Evolutionary conservation across 495 filamentous ascomycete species (phyloP), one percentile per base, ranked within the genome.

Genomic region (Symbiotaphrina buchneri): DNA sequence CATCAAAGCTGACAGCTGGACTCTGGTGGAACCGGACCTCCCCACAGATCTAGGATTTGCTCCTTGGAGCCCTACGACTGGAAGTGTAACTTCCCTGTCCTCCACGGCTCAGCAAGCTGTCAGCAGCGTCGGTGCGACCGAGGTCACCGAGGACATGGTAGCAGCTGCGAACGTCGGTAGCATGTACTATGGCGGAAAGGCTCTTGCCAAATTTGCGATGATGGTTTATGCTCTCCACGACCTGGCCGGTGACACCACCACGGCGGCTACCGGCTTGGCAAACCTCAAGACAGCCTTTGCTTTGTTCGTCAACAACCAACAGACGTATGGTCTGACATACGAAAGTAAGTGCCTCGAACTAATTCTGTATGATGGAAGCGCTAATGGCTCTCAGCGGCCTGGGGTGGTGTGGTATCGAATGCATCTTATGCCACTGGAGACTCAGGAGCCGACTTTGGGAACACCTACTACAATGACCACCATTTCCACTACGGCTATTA

Each of bases 111-210:
- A 62, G 28, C 43, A 56, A 0, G 53, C 56, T 1, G 73, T 87
- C 36, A 50, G 55, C 16, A 48, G 51, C 18, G 58, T 68, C 3
- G 74, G 72, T 2, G 47, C 53, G 3, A 54, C 56, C 7, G 87
- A 97, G 48, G 48, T 90, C 0, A 50, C 59, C 6, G 68, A 90
- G 46, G 62, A 84, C 41, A 74, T 93, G 30, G 43, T 53, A 15
- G 45, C 48, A 4, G 74, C 90, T 45, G 70, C 68, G 3, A 63
- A 87, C 36, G 58, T 83, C 20, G 63, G 90, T 46, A 90, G 76
- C 38, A 90, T 94, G 75, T 97, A 97, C 51, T 97, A 77, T 46
- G 74, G 74, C 39, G 85, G 85, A 39, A 97, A 97, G 58, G 80
- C 74, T 0, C 53, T 94, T 6, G 78, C 74, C 39, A 94, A 94